Percentiles rank a stretch among this genome's conserved stretches.
Conservation (phyloP, 768 basidiomycete genomes). For the Leccinellum albellum region DNA sequence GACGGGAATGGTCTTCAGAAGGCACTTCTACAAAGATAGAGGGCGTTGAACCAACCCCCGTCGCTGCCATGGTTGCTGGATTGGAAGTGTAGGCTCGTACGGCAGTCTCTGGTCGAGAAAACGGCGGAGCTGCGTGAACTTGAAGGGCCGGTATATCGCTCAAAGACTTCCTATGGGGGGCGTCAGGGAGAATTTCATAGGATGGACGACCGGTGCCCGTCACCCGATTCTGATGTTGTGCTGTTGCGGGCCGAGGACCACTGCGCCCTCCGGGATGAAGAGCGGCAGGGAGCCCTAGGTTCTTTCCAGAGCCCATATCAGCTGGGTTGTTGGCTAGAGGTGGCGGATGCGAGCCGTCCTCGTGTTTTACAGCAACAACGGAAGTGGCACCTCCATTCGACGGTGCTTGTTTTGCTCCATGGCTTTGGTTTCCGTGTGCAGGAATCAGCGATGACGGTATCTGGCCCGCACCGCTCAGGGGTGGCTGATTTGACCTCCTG, state of each 20-base stretch:
- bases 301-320: conserved; percentile 20
- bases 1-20: not conserved
- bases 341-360: conserved; percentile 39
- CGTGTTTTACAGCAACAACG: conserved; percentile 9
- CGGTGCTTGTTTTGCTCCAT: conserved; percentile 7
- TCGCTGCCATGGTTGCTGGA: not conserved
- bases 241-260: conserved; percentile 17
- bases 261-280: conserved; percentile 39
- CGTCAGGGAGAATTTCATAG: conserved; percentile 7
- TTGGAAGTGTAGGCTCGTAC: conserved; percentile 6
- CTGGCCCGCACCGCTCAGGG: not conserved
- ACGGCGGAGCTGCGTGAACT: conserved; percentile 5
- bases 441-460: conserved; percentile 26
- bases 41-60: conserved; percentile 6
- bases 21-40: conserved; percentile 18
- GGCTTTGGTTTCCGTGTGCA: conserved; percentile 9
- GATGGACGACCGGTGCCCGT: conserved; percentile 7
- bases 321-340: conserved; percentile 30
- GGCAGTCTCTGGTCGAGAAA: conserved; percentile 7
- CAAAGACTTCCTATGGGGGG: conserved; percentile 4
- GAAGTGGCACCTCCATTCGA: conserved; percentile 6
- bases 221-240: conserved; percentile 12
- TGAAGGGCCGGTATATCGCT: conserved; percentile 16
- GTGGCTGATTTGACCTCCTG: conserved; percentile 7
- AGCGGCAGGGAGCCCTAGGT: conserved; percentile 33